Percentiles rank a stretch among this genome's conserved stretches.
phyloP scores from a whole-genome alignment of 2,329 filamentous ascomycete species.

The Paecilomyces fulvus region DNA sequence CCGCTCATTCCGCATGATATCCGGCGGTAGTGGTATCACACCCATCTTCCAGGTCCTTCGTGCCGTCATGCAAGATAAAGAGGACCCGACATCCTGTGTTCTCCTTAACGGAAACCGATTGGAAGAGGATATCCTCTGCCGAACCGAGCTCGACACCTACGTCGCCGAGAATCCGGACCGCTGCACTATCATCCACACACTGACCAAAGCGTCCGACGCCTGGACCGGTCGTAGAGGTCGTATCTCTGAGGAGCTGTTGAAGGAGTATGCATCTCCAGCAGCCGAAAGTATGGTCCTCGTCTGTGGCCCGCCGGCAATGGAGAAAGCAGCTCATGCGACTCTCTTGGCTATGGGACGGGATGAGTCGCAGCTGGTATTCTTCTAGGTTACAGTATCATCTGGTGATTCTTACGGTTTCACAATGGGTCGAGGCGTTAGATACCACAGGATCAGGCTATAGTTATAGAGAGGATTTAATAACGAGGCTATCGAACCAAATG shows the following conservation, averaged over 20 bases:
- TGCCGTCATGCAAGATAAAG: slow-evolving; percentile 57
- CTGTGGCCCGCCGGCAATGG: slow-evolving; percentile 70
- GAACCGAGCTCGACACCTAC: slow-evolving; percentile 60
- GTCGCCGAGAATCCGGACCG: slow-evolving; percentile 42
- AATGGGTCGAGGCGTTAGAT: background rate
- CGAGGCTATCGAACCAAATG: background rate
- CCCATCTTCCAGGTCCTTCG: slow-evolving; percentile 78
- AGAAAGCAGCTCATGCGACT: slow-evolving; percentile 54
- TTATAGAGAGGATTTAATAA: background rate
- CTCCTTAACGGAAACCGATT: slow-evolving; percentile 71
- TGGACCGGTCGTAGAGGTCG: slow-evolving; percentile 65
- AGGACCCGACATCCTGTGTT: slow-evolving; percentile 59
- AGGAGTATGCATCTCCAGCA: slow-evolving; percentile 44
- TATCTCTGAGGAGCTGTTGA: slow-evolving; percentile 55
- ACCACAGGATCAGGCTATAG: background rate
- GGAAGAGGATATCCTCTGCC: slow-evolving; percentile 76
- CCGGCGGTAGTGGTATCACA: slow-evolving; percentile 83
- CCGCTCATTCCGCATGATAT: slow-evolving; percentile 73
- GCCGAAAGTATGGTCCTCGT: slow-evolving; percentile 59
- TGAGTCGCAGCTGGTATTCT: slow-evolving; percentile 67
- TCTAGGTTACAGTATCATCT: slow-evolving; percentile 37
- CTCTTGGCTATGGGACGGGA: slow-evolving; percentile 59
- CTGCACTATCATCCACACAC: slow-evolving; percentile 59
- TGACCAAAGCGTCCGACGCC: slow-evolving; percentile 53
- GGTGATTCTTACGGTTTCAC: background rate